Conservation (phyloP, 2,329 filamentous ascomycete genomes). For the Stachybotrys echinatus region DNA sequence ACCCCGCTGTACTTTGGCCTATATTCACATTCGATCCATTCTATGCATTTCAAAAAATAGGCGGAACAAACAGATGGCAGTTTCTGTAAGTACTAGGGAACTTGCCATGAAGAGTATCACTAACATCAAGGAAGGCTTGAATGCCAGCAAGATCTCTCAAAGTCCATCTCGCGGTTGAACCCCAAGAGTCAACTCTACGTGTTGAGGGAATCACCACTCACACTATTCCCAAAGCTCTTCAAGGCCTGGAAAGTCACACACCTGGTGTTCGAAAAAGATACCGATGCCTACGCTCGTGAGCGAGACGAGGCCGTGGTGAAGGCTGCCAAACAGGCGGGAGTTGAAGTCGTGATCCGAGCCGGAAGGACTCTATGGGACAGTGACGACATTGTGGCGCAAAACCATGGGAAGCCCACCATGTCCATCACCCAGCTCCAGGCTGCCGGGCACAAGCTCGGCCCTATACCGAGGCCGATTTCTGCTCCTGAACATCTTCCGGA, state of each 20-base stretch:
- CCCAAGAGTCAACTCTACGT: conserved; percentile 66
- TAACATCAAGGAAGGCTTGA: conserved; percentile 46
- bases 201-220: conserved; percentile 67
- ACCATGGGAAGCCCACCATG: conserved; percentile 69
- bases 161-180: conserved; percentile 64
- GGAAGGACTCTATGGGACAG: conserved; percentile 71
- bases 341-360: conserved; percentile 58
- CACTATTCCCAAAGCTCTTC: conserved; percentile 66
- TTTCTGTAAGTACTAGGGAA: conserved; percentile 47
- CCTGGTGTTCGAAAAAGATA: conserved; percentile 74
- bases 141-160: conserved; percentile 66
- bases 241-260: conserved; percentile 69
- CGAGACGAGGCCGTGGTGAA: conserved; percentile 55
- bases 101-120: background rate
- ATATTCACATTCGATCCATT: conserved; percentile 80
- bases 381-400: conserved; percentile 60
- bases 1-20: conserved; percentile 65
- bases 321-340: conserved; percentile 59
- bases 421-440: conserved; percentile 62
- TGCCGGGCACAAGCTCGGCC: conserved; percentile 58
- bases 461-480: conserved; percentile 55
- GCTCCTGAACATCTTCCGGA: conserved; percentile 56
- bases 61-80: conserved; percentile 69
- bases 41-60: conserved; percentile 68
- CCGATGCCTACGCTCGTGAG: conserved; percentile 64